Percentiles rank a stretch among this genome's conserved stretches.
Conservation (phyloP, 1,139 yeast genomes). For the Spathaspora sp. region DNA sequence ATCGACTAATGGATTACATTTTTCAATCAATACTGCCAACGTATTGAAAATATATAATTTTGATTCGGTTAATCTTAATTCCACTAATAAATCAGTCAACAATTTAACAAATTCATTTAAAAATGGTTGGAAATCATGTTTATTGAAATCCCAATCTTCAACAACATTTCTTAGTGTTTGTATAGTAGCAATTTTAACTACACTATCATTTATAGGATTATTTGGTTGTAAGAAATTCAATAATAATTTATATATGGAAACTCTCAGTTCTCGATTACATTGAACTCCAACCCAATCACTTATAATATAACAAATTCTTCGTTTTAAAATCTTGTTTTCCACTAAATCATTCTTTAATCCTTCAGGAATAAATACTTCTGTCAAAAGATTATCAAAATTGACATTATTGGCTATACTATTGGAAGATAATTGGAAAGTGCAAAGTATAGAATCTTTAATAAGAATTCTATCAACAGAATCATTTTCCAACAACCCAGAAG, state of each 20-base stretch:
- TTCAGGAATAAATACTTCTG: slow-evolving; percentile 65
- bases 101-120: slow-evolving; percentile 52
- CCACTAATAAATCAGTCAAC: slow-evolving; percentile 47
- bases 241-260: slow-evolving; percentile 60
- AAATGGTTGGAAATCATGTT: slow-evolving; percentile 64
- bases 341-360: slow-evolving; percentile 45
- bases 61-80: slow-evolving; percentile 65
- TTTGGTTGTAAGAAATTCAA: slow-evolving; percentile 41
- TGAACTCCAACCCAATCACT: slow-evolving; percentile 79
- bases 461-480: slow-evolving; percentile 52
- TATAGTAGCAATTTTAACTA: slow-evolving; percentile 74
- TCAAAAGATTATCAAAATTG: slow-evolving; percentile 61
- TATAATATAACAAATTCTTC: slow-evolving; percentile 75
- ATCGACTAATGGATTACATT: slow-evolving; percentile 61
- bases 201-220: slow-evolving; percentile 58
- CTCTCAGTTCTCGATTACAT: slow-evolving; percentile 57
- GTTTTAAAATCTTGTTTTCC: slow-evolving; percentile 63
- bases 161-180: slow-evolving; percentile 66
- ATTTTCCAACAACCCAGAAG: slow-evolving; percentile 42
- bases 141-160: slow-evolving; percentile 86
- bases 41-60: slow-evolving; percentile 70
- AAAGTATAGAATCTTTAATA: slow-evolving; percentile 74
- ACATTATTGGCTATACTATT: slow-evolving; percentile 62
- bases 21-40: slow-evolving; percentile 61
- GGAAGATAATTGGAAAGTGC: slow-evolving; percentile 79